These are phyloP conservation scores for Colletotrichum nymphaeae DNA, from an alignment of 2,329 filamentous ascomycete genomes.

Conservation along the genomic window DNA sequence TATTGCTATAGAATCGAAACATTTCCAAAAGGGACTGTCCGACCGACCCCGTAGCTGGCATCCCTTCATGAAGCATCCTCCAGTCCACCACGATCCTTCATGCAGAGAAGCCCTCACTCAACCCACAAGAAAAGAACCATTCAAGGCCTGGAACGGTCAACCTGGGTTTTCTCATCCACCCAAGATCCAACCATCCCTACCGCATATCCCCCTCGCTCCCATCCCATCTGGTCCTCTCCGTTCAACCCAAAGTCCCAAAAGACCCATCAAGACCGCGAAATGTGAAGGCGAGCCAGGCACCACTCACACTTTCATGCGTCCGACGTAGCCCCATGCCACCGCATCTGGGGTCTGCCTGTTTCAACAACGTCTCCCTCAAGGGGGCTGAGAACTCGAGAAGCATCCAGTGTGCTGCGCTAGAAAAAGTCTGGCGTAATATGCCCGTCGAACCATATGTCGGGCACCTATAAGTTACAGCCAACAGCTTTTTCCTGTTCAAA, in stretches of 20 bases:
- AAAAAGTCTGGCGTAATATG: slow-evolving; percentile 10
- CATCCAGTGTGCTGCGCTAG: background rate
- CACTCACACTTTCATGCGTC: slow-evolving; percentile 32
- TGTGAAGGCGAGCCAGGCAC: slow-evolving; percentile 14
- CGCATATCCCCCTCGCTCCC: slow-evolving; percentile 10
- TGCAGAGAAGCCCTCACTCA: background rate
- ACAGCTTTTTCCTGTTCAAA: background rate
- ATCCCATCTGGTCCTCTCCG: background rate
- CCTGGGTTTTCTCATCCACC: background rate
- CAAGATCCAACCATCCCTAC: slow-evolving; percentile 12
- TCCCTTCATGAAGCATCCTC: slow-evolving; percentile 16
- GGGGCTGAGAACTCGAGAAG: background rate
- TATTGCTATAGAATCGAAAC: background rate
- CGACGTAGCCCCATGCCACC: background rate
- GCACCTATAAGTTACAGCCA: slow-evolving; percentile 12
- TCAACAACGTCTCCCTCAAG: background rate
- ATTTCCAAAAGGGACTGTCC: background rate
- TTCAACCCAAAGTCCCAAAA: background rate
- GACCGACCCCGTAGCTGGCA: background rate
- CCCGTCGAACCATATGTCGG: slow-evolving; percentile 33
- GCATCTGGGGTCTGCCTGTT: slow-evolving; percentile 23
- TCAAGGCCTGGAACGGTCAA: background rate
- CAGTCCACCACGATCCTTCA: slow-evolving; percentile 16
- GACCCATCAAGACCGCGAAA: background rate
- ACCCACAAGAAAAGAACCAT: background rate